Evolutionary conservation across 768 basidiomycete species (phyloP), one percentile per base, ranked within the genome.

Genomic region (Tremella mesenterica): DNA sequence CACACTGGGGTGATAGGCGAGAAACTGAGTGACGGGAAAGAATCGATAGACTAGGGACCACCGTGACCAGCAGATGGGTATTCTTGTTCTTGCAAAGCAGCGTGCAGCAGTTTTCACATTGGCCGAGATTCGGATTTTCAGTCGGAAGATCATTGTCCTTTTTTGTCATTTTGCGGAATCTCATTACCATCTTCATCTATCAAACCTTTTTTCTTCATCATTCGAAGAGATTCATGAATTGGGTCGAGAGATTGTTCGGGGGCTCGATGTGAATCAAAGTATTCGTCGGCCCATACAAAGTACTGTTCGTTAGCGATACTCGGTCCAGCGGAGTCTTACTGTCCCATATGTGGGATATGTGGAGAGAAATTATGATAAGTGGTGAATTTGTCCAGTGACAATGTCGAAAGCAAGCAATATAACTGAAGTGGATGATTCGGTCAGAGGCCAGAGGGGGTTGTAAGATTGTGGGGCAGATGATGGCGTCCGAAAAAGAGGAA

Each of bases 231-330:
- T 5, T 67, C 72, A 54, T 63, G 77, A 44, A 95, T 65, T 2
- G 93, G 95, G 70, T 99, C 95, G 28, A 93, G 81, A 39, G 79
- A 77, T 2, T 84, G 81, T 45, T 81, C 81, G 3, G 95, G 95
- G 54, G 91, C 84, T 38, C 91, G 85, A 75, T 96, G 97, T 13
- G 90, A 91, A 43, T 82, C 83, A 52, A 83, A 83, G 51, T 77
- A 77, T 43, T 83, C 81, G 73, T 97, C 95, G 18, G 88, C 88
- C 84, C 85, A 92, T 33, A 91, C 95, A 73, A 97, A 96, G 77
- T 97, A 99, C 84, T 95, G 7, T n/a, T 25, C 25, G 26, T 48
- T 33, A 48, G 38, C 25, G 20, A 14, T 45, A 21, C 21, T 23
- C 48, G 38, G 33, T 8, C 14, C 6, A 31, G 3, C n/a, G 14